These are phyloP conservation scores for Pleurostoma richardsiae DNA, from an alignment of 2,329 filamentous ascomycete species.

Conservation along the genomic window DNA sequence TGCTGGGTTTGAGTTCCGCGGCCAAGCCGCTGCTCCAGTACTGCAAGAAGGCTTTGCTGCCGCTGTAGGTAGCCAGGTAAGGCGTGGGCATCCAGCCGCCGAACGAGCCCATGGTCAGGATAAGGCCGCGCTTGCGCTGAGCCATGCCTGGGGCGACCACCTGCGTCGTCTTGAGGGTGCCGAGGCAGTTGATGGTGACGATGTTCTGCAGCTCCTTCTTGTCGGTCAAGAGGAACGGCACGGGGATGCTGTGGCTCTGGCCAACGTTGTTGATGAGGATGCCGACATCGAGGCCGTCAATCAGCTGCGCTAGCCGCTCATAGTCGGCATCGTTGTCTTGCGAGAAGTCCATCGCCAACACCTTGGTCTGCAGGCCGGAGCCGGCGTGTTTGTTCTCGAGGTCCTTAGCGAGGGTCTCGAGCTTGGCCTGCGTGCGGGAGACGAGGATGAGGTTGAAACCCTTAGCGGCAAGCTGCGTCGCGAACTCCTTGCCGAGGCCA, in stretches of 20 bases:
- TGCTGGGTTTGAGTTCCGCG: slow-evolving; percentile 73
- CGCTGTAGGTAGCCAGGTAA: slow-evolving; percentile 90
- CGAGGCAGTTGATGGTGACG: slow-evolving; percentile 90
- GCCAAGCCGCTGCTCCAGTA: slow-evolving; percentile 89
- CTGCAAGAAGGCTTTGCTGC: slow-evolving; percentile 96
- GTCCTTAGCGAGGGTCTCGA: slow-evolving; percentile 70
- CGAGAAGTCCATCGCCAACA: slow-evolving; percentile 87
- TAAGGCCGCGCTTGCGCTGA: slow-evolving; percentile 76
- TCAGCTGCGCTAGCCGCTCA: slow-evolving; percentile 60
- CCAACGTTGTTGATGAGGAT: slow-evolving; percentile 97
- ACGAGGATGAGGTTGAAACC: slow-evolving; percentile 95
- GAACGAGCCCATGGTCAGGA: slow-evolving; percentile 97
- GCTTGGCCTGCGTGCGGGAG: slow-evolving; percentile 91
- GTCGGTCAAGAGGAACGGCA: slow-evolving; percentile 77
- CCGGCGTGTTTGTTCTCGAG: slow-evolving; percentile 65
- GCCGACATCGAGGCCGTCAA: slow-evolving; percentile 72
- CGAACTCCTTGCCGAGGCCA: slow-evolving; percentile 95
- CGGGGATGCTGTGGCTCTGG: slow-evolving; percentile 87
- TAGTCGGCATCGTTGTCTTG: slow-evolving; percentile 77
- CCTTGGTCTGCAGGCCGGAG: slow-evolving; percentile 63
- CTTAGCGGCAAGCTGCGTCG: slow-evolving; percentile 80
- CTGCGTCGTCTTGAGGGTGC: slow-evolving; percentile 83
- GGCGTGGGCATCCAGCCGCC: slow-evolving; percentile 90
- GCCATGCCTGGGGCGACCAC: slow-evolving; percentile 81
- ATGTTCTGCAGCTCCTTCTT: slow-evolving; percentile 81